Base-by-base conservation (phyloP, 2,329 filamentous ascomycete species). In the Trichoderma hamatum region DNA sequence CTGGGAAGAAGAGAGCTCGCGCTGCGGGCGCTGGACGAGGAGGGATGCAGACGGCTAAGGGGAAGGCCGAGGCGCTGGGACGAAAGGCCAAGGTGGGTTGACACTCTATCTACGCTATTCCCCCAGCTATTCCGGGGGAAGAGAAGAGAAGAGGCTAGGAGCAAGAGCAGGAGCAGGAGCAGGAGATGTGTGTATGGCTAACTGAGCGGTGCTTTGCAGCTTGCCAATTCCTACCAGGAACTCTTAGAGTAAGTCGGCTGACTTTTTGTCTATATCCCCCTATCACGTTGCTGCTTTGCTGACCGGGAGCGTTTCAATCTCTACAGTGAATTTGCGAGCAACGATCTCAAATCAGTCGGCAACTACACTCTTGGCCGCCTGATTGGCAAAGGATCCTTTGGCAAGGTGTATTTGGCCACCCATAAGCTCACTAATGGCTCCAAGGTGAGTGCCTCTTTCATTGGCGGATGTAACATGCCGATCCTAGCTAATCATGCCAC, bases 351-450 rank as follows among this genome's bases (percentile, higher is more conserved):
- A 76, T 93, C 90, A 67, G 96, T 99, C 71, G 96, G 96, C 74
- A 98, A 97, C 83, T 99, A 99, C 81, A 90, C 90, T 43, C 87
- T 99, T 69, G 96, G 96, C 56, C 90, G 90, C 70, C 85, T 99
- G 69, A 97, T 99, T 78, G 96, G 96, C 73, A 99, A 98, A 79
- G 96, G 96, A 69, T 97, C 94, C 72, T 99, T 99, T 81, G 96
- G 96, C 76, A 98, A 97, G 82, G 96, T 99, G 76, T 99, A 99
- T 80, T 86, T 99, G 70, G 96, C 95, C 69, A 89, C 90, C 56
- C 96, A 99, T 81, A 98, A 97, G 81, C 93, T 99, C 80, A 98
- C 93, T 76, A 97, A 97, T 89, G 95, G 94, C 76, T 97, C 94
- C 78, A 98, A 97, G 89, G 94, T 95, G 68, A 49, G 72, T 52